Evolutionary conservation across 2,329 filamentous ascomycete genomes (phyloP), one percentile per base, ranked within the genome.

Genomic region (Pestalotiopsis fici): DNA sequence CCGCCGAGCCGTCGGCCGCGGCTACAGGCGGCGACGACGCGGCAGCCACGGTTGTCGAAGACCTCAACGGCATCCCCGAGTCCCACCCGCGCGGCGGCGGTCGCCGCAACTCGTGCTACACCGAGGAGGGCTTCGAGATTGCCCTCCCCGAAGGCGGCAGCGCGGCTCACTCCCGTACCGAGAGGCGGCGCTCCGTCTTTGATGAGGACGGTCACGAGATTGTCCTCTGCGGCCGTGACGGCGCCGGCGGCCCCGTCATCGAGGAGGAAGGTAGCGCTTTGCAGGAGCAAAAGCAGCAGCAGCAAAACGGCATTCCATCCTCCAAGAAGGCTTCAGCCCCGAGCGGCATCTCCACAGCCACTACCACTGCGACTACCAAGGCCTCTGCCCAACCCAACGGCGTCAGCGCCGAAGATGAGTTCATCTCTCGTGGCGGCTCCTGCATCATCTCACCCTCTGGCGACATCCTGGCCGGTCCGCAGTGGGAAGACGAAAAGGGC

Each of bases 371-470:
- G n/a, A 35, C 31, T 35, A 31, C 59, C 27, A 61, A 37, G 35
- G 13, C 60, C 15, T n/a, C 25, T n/a, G 37, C 21, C 18, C 11
- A 4, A 11, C 31, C 7, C 67, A 27, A 31, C 39, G 4, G 31
- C 18, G n/a, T n/a, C n/a, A 68, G 18, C 57, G 50, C 35, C 50
- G 56, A 66, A 12, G 11, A 21, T 63, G 61, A 50, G 50, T 94
- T 88, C 74, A 77, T 91, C 15, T 93, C 86, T 13, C 87, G 91
- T 7, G 95, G 95, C 25, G 95, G 95, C 0, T 96, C 93, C 0
- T 92, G 89, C 73, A 95, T 98, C 71, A 83, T 97, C 28, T 90
- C 88, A 11, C 94, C 95, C 0, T 84, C 91, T 55, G 95, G 95
- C 0, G 88, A 95, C n/a, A 88, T 95, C 0, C 80, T 97, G 1